Evolutionary conservation across 2,329 filamentous ascomycete species (phyloP).

Genomic region (Esteya vermicola): DNA sequence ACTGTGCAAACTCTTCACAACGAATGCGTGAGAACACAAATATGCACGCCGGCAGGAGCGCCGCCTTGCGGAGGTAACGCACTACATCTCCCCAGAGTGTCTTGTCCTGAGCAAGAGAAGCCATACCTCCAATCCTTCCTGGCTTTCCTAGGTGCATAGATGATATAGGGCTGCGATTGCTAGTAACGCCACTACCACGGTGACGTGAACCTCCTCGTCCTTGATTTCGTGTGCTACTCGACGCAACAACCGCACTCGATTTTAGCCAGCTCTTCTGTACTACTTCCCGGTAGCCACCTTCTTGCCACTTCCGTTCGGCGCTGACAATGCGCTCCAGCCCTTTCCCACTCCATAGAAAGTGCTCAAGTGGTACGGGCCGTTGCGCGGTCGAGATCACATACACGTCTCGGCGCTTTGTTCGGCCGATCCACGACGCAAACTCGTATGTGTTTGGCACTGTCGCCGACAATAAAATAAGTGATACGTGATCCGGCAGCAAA

Average conservation of each 20-base stretch:
- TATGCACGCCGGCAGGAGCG: constrained; percentile 80
- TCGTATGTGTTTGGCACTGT: constrained; percentile 96
- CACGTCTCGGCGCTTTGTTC: constrained; percentile 97
- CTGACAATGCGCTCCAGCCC: constrained; percentile 90
- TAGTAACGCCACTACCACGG: too few species aligned
- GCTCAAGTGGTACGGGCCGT: constrained; percentile 83
- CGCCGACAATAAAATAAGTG: constrained; percentile 84
- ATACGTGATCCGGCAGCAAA: constrained; percentile 95
- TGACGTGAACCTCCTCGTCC: too few species aligned
- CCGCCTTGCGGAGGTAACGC: constrained; percentile 76
- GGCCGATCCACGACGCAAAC: constrained; percentile 95
- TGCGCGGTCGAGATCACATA: constrained; percentile 98
- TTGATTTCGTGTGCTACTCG: neutral
- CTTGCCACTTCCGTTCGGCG: constrained; percentile 78
- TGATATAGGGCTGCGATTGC: too few species aligned
- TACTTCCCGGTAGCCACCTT: constrained; percentile 80
- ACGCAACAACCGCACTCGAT: neutral
- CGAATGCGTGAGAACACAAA: constrained; percentile 98
- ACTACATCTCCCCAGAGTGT: constrained; percentile 96
- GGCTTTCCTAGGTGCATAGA: too few species aligned
- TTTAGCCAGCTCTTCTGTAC: constrained; percentile 17
- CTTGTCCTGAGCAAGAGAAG: constrained; percentile 84
- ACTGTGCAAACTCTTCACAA: constrained; percentile 94
- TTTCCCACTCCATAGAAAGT: constrained; percentile 92
- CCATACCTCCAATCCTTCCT: constrained; percentile 73